phyloP scores from a whole-genome alignment of 2,329 filamentous ascomycete genomes.

The Alternaria incomplexa region DNA sequence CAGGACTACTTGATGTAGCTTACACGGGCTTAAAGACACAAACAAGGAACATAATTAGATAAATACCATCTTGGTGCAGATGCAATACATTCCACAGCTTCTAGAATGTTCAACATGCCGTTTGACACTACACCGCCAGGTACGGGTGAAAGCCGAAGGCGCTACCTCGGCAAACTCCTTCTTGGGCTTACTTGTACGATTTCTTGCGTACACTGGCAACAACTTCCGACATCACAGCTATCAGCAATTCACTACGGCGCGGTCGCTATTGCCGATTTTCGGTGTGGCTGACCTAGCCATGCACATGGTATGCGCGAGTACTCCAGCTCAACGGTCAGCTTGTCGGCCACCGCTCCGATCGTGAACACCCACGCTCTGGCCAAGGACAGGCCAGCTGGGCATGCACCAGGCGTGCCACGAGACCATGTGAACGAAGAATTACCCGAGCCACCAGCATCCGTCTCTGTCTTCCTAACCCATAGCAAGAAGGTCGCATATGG shows the following conservation, averaged over 20 bases:
- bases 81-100: neutral
- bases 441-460: neutral
- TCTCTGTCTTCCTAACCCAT: constrained; percentile 4
- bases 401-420: constrained; percentile 3
- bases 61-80: neutral
- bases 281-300: neutral
- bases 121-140: neutral
- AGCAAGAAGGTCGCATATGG: constrained; percentile 19
- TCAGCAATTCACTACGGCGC: neutral
- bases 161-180: constrained; percentile 4
- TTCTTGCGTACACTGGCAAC: neutral
- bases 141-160: neutral
- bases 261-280: neutral
- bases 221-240: neutral
- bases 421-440: neutral
- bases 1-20: neutral
- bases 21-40: neutral
- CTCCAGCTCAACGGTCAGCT: neutral
- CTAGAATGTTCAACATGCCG: neutral
- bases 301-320: neutral
- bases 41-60: neutral
- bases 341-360: constrained; percentile 3
- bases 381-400: neutral
- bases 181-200: neutral
- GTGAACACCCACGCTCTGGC: constrained; percentile 3